These are phyloP conservation scores for Fusarium sp. DNA, from an alignment of 2,329 filamentous ascomycete species.

Conservation along the genomic window DNA sequence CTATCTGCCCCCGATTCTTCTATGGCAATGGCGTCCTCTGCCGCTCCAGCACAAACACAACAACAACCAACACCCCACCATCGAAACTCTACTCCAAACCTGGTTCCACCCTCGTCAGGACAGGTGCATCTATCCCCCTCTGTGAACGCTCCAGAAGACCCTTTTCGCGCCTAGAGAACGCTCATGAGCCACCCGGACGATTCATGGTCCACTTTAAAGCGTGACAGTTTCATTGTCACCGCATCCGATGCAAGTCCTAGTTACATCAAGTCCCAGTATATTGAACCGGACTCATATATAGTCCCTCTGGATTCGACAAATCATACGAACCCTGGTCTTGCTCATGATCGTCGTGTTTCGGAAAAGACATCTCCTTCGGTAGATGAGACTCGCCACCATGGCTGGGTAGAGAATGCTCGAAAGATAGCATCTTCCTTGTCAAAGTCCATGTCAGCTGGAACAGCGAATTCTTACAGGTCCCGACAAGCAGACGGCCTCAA, in stretches of 20 bases:
- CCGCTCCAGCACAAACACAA: not conserved
- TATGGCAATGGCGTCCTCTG: not conserved
- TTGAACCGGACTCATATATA: not conserved
- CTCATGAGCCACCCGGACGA: conserved; percentile 27
- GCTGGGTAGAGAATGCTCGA: conserved; percentile 43
- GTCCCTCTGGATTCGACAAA: not conserved
- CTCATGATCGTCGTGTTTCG: not conserved
- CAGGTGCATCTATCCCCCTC: conserved; percentile 10
- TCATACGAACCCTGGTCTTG: not conserved
- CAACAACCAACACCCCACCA: not conserved
- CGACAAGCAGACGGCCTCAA: not conserved
- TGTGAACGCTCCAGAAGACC: conserved; percentile 24
- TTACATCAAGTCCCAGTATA: conserved; percentile 38
- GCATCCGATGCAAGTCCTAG: conserved; percentile 33
- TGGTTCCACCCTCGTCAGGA: conserved; percentile 1
- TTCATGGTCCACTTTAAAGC: conserved; percentile 35
- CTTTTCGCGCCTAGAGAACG: conserved; percentile 24
- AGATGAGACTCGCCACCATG: conserved; percentile 14
- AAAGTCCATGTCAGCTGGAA: conserved; percentile 26
- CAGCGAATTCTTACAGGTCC: conserved; percentile 6
- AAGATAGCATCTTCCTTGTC: conserved; percentile 46
- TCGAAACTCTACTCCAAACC: not conserved
- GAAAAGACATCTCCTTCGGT: not conserved
- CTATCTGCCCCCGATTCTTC: not conserved
- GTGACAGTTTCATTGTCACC: conserved; percentile 12